Percentiles rank a stretch among this genome's conserved stretches.
Evolutionary conservation across 495 filamentous ascomycete genomes (phyloP).

Genomic region (Penicillium canescens): DNA sequence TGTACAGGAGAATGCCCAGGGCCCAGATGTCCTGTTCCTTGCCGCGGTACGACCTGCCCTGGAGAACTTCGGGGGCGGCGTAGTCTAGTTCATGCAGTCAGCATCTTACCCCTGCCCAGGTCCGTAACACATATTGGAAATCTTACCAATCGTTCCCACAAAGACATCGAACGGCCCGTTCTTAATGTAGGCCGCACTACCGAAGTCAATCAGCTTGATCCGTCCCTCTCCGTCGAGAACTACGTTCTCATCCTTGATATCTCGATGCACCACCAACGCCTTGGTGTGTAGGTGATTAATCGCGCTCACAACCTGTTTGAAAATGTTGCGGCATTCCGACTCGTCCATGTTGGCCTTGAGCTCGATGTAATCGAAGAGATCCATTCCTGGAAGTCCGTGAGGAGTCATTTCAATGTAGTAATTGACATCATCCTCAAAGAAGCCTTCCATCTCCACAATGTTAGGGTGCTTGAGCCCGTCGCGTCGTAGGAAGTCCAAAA

Average conservation of each 20-base stretch:
- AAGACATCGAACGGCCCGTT: conserved; percentile 99
- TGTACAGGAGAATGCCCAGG: conserved; percentile 95
- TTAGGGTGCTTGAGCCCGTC: conserved; percentile 90
- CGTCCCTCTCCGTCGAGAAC: conserved; percentile 92
- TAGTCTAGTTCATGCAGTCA: conserved; percentile 65
- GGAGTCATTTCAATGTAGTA: conserved; percentile 99
- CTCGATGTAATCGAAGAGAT: conserved; percentile 98
- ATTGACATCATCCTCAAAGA: conserved; percentile 97
- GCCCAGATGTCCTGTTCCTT: conserved; percentile 99
- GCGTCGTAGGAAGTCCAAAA: conserved; percentile 87
- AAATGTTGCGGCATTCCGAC: conserved; percentile 89
- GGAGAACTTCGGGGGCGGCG: conserved; percentile 95
- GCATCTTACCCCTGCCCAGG: background rate
- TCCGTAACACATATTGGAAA: background rate
- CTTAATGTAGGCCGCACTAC: conserved; percentile 96
- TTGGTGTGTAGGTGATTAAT: conserved; percentile 90
- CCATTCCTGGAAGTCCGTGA: conserved; percentile 96
- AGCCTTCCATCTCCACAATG: conserved; percentile 98
- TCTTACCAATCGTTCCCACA: conserved; percentile 94
- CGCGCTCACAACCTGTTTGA: conserved; percentile 85
- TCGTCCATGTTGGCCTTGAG: conserved; percentile 96
- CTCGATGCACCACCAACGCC: conserved; percentile 89
- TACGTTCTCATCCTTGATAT: conserved; percentile 99
- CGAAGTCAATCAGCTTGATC: conserved; percentile 98
- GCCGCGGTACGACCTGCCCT: conserved; percentile 87